Percentiles rank a stretch among this genome's conserved stretches.
Conservation (phyloP, 2,329 filamentous ascomycete species). For the Beauveria bassiana region DNA sequence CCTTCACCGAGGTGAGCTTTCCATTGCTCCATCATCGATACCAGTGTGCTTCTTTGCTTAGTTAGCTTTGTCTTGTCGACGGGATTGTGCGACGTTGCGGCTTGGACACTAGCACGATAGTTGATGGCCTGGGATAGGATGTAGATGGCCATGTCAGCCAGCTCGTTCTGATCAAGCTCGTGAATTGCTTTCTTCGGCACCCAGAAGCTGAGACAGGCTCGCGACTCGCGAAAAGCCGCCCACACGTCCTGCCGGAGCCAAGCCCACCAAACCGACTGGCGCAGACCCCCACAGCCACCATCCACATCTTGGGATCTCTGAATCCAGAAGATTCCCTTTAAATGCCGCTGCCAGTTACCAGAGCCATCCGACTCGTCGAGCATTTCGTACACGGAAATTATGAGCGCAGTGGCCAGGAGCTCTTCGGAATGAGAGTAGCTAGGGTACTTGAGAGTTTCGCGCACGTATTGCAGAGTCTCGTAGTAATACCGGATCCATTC, state of each 20-base stretch:
- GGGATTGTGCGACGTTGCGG: not conserved
- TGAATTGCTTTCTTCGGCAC: conserved; percentile 38
- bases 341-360: conserved; percentile 49
- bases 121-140: conserved; percentile 39
- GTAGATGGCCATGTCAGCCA: conserved; percentile 40
- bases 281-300: conserved; percentile 46
- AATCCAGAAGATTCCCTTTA: conserved; percentile 58
- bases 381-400: conserved; percentile 57
- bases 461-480: conserved; percentile 52
- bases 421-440: conserved; percentile 34
- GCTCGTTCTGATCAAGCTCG: conserved; percentile 40
- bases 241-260: conserved; percentile 57
- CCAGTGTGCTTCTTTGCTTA: not conserved
- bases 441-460: conserved; percentile 46
- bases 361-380: conserved; percentile 41
- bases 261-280: conserved; percentile 54
- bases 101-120: conserved; percentile 40
- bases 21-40: conserved; percentile 24
- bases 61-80: conserved; percentile 14
- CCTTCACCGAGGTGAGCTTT: conserved; percentile 25
- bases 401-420: conserved; percentile 47
- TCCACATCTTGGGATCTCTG: conserved; percentile 52
- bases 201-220: conserved; percentile 50
- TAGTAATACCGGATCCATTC: conserved; percentile 40
- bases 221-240: conserved; percentile 51